Evolutionary conservation across 2,329 filamentous ascomycete species (phyloP), one percentile per base, ranked within the genome.

Genomic region (Tolypocladium inflatum): DNA sequence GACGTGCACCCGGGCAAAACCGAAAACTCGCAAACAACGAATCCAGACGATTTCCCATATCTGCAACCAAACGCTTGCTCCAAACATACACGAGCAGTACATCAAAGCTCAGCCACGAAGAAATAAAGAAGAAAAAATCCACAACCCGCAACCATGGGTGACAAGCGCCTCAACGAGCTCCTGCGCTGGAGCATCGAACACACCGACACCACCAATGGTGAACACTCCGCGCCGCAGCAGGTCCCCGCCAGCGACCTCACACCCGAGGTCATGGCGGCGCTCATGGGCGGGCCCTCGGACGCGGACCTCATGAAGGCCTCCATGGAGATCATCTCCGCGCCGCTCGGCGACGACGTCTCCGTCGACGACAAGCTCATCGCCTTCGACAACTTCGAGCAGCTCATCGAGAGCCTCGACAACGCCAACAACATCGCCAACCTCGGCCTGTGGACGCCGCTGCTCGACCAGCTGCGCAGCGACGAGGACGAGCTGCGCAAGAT

Each of bases 371-470:
- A 90, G 72, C 75, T 95, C 57, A 83, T 86, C 59, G 92, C 92
- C 42, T 95, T 96, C 74, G 92, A 96, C 81, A 96, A 97, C 76
- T 88, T 97, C 62, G 92, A 96, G 76, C 90, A 96, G 73, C 79
- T 96, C 59, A 88, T 97, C 67, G 91, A 97, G 78, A 86, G 84
- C 62, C 85, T 97, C 66, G 94, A 99, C 79, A 99, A 99, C 72
- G 93, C 94, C 59, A 99, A 97, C 78, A 95, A 97, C 75, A 83
- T 99, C 65, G 86, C 86, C 63, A 82, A 82, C 35, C 77, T 97
- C 23, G 81, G 82, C 8, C 80, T 97, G 38, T 99, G 94, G 94
- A 81, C 83, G 13, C 90, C 90, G 11, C 78, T 99, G 43, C 77
- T 97, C 13, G 74, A 79, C 10, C 84, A 88, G 62, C 78, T 99